Percentiles rank a stretch among this genome's conserved stretches.
Conservation (phyloP, 192 early-diverging fungal species). For the Oehlia diaphana region DNA sequence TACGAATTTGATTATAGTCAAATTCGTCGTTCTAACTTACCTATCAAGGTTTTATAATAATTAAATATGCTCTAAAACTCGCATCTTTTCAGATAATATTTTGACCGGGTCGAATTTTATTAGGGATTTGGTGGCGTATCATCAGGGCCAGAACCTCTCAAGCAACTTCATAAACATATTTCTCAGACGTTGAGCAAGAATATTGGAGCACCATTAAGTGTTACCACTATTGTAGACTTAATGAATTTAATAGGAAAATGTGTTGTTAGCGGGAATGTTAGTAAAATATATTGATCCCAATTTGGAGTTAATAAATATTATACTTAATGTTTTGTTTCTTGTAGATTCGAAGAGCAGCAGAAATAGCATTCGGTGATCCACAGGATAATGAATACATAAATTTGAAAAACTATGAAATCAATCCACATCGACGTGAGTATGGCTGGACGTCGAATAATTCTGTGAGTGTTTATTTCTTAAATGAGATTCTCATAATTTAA, state of each 20-base stretch:
- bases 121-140: slow-evolving; percentile 47
- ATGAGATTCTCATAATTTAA: neutral
- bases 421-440: slow-evolving; percentile 45
- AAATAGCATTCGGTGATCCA: slow-evolving; percentile 53
- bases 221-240: slow-evolving; percentile 46
- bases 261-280: slow-evolving; percentile 49
- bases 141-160: slow-evolving; percentile 43
- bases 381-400: slow-evolving; percentile 45
- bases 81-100: neutral
- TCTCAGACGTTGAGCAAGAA: slow-evolving; percentile 29
- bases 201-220: slow-evolving; percentile 33
- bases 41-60: slow-evolving; percentile 32
- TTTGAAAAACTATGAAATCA: slow-evolving; percentile 49
- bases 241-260: slow-evolving; percentile 56
- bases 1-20: slow-evolving; percentile 38
- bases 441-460: slow-evolving; percentile 58
- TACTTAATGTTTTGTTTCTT: too few species aligned
- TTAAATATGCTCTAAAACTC: neutral
- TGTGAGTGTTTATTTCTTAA: neutral
- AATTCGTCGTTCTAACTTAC: slow-evolving; percentile 34
- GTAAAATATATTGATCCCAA: neutral
- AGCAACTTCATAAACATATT: slow-evolving; percentile 38
- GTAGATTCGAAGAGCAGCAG: slow-evolving; percentile 45
- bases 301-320: too few species aligned
- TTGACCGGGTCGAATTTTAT: neutral